Conservation (phyloP, 257 asterid species). For the Knoxia roxburghii region DNA sequence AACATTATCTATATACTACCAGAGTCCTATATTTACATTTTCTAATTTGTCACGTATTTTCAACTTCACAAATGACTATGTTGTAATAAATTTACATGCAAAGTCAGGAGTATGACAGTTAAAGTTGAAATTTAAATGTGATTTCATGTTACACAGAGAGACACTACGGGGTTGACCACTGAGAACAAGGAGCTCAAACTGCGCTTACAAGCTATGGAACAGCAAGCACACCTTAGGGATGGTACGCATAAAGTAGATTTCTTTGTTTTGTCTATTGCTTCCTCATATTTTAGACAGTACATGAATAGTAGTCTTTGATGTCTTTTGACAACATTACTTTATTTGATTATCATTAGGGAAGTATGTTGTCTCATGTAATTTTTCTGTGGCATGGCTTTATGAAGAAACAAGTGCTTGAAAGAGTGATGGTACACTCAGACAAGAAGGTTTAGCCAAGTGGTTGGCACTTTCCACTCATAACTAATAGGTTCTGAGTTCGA, state of each 20-base stretch:
- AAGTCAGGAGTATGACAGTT: not conserved
- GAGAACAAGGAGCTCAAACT: constrained; percentile 92
- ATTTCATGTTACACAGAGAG: constrained; percentile 47
- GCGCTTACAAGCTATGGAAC: constrained; percentile 80
- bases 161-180: constrained; percentile 59
- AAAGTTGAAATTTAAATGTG: not conserved
- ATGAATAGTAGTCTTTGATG: not conserved
- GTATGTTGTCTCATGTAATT: not conserved
- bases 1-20: not conserved
- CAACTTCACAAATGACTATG: not conserved
- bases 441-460: too few relatives aligned
- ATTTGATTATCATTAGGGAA: too few relatives aligned
- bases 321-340: too few relatives aligned
- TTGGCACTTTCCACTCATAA: too few relatives aligned
- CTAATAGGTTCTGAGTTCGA: too few relatives aligned
- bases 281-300: constrained; percentile 20
- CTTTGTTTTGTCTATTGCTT: not conserved
- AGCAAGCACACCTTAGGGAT: constrained; percentile 92
- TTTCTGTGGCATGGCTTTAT: not conserved
- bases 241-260: constrained; percentile 38
- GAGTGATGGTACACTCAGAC: not conserved
- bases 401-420: not conserved
- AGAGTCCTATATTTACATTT: not conserved
- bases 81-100: not conserved
- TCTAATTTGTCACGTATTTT: not conserved